phyloP scores from a whole-genome alignment of 1,284 basidiomycete species.

The Austroboletus niveus region DNA sequence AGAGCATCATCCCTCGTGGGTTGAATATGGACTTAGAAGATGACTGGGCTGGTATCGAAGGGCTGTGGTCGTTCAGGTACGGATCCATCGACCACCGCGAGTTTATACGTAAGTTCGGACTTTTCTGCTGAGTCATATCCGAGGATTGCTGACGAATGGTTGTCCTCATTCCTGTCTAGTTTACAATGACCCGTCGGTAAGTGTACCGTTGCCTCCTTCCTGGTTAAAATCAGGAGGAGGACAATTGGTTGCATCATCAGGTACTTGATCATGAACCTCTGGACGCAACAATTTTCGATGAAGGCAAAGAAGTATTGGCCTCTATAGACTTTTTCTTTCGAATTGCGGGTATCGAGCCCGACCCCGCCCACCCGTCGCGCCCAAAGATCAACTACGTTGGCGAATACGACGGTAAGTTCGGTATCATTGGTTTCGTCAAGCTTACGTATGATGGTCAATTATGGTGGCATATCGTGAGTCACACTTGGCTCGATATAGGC shows the following conservation, averaged over 20 bases:
- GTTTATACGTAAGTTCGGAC: constrained; percentile 46
- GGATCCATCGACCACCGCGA: constrained; percentile 68
- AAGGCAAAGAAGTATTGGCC: constrained; percentile 50
- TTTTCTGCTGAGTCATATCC: no score
- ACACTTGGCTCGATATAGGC: background rate
- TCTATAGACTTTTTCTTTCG: constrained; percentile 46
- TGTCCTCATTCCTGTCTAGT: constrained; percentile 31
- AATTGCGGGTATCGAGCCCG: constrained; percentile 40
- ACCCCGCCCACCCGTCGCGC: constrained; percentile 47
- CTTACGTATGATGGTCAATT: constrained; percentile 56
- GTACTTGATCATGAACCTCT: constrained; percentile 33
- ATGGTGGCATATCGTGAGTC: constrained; percentile 62
- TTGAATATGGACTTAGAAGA: constrained; percentile 36
- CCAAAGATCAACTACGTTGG: constrained; percentile 58
- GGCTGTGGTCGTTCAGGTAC: constrained; percentile 59
- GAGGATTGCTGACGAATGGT: no score
- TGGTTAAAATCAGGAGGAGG: background rate
- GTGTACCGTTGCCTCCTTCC: constrained; percentile 11
- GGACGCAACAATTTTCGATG: constrained; percentile 48
- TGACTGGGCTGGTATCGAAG: constrained; percentile 67
- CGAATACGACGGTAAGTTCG: constrained; percentile 42
- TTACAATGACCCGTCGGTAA: constrained; percentile 48
- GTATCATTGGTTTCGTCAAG: constrained; percentile 53
- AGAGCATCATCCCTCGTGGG: constrained; percentile 43
- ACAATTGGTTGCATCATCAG: constrained; percentile 11